Base-by-base conservation (phyloP, 2,329 filamentous ascomycete genomes). In the Tolypocladium pustulatum region DNA sequence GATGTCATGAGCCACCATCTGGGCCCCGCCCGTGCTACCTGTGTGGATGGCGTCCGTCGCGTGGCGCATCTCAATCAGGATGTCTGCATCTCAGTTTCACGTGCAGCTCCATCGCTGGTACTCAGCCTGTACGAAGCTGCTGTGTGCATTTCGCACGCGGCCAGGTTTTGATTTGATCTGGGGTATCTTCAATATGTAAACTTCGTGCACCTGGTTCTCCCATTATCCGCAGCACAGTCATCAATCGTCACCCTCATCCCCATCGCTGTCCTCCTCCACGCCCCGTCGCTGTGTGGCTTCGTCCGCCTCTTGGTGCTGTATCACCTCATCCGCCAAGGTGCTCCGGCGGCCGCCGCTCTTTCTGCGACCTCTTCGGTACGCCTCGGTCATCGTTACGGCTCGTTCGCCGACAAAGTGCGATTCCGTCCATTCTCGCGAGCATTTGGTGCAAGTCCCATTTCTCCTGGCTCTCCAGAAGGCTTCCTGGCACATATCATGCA, bases 401-500 rank as follows among this genome's bases (percentile, higher is more conserved):
- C 75, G 74, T 69, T 84, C 81, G 2, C 83, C 83, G 1, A 85
- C 79, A 59, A 75, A 83, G 53, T 76, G 73, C 10, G 73, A 68
- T 0, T 74, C 78, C 20, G 65, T 67, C 82, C 84, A 87, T 1
- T 71, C 72, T 10, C 68, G 76, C 3, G 75, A 68, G 65, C 85
- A 88, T 59, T 73, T 78, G 0, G 89, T 87, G 67, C 91, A 96
- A 49, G 78, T 80, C 61, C 81, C 81, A 1, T 78, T 79, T 58
- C 81, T 74, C 61, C 83, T 79, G 46, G 84, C 82, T 25, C 87
- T 80, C 78, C 91, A 96, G 70, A 88, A 91, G 34, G 83, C 85
- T 15, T 84, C 81, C 58, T 84, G 79, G 70, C 91, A 97, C 56
- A 86, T 84, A 62, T 91, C 83, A 70, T 97, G 92, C 20, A 96